Conservation (phyloP, 305 asterid genomes). For the Solanum aculeatissimum region DNA sequence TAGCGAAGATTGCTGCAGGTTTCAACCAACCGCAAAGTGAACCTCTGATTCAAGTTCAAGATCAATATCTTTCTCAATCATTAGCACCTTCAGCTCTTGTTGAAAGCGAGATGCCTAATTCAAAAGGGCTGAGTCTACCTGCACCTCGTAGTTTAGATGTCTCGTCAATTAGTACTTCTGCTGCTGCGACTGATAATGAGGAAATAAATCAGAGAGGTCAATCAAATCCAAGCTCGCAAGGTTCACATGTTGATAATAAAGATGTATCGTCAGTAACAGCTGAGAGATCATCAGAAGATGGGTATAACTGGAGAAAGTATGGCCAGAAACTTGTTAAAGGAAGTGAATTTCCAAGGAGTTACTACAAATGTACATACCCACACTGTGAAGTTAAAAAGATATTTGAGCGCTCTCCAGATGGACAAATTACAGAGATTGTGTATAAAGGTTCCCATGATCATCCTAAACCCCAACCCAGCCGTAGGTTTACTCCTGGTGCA, state of each 20-base stretch:
- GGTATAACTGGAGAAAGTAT: slow-evolving; percentile 96
- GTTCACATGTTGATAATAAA: slow-evolving; percentile 45
- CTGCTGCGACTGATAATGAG: slow-evolving; percentile 18
- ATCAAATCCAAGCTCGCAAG: slow-evolving; percentile 23
- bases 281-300: slow-evolving; percentile 93
- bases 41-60: slow-evolving; percentile 30
- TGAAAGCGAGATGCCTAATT: slow-evolving; percentile 14
- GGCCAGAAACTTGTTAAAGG: slow-evolving; percentile 99
- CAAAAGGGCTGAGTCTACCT: slow-evolving; percentile 16
- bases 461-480: slow-evolving; percentile 88
- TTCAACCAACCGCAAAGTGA: slow-evolving; percentile 33
- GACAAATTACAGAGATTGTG: slow-evolving; percentile 83
- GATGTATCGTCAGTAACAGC: slow-evolving; percentile 41
- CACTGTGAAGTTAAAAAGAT: slow-evolving; percentile 95
- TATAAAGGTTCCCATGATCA: slow-evolving; percentile 97
- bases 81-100: slow-evolving; percentile 28
- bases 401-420: slow-evolving; percentile 88
- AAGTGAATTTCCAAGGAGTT: slow-evolving; percentile 95
- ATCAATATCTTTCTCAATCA: slow-evolving; percentile 36
- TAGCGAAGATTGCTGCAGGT: slow-evolving; percentile 44
- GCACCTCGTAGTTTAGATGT: slow-evolving; percentile 22
- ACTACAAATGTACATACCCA: slow-evolving; percentile 92
- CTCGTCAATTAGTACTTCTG: slow-evolving; percentile 23
- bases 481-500: slow-evolving; percentile 69
- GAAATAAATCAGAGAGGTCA: slow-evolving; percentile 38